phyloP scores from a whole-genome alignment of 208 protist species.

The Leishmania turanica region DNA sequence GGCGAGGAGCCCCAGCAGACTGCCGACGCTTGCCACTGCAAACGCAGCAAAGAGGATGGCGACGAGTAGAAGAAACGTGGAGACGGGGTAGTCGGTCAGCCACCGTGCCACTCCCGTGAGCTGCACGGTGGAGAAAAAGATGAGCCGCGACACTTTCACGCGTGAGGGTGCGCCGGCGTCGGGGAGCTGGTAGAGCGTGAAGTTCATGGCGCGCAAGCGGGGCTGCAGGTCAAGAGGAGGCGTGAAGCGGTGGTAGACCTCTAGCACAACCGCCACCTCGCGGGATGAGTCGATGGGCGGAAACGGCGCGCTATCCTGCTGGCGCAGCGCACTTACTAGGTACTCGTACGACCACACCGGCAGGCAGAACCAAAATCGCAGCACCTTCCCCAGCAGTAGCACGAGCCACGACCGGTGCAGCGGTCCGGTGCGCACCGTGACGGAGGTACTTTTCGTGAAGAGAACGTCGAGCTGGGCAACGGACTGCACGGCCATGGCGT shows the following conservation, averaged over 20 bases:
- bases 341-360: constrained; percentile 35
- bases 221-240: constrained; percentile 59
- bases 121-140: constrained; percentile 60
- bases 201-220: constrained; percentile 76
- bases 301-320: constrained; percentile 37
- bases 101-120: constrained; percentile 55
- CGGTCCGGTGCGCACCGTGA: constrained; percentile 45
- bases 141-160: constrained; percentile 48
- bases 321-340: constrained; percentile 21
- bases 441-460: constrained; percentile 54
- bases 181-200: constrained; percentile 60
- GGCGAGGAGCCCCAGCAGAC: constrained; percentile 2
- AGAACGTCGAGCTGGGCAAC: constrained; percentile 50
- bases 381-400: constrained; percentile 11
- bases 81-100: constrained; percentile 51
- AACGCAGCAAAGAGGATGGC: constrained; percentile 26
- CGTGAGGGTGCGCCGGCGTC: constrained; percentile 19
- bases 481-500: constrained; percentile 32
- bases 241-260: constrained; percentile 67
- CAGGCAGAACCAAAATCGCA: constrained; percentile 38
- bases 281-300: constrained; percentile 39
- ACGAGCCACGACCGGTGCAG: constrained; percentile 5
- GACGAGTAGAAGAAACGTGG: constrained; percentile 41
- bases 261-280: constrained; percentile 59
- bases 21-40: constrained; percentile 1